phyloP scores from a whole-genome alignment of 2,329 filamentous ascomycete genomes.

The Tolypocladium ophioglossoides region DNA sequence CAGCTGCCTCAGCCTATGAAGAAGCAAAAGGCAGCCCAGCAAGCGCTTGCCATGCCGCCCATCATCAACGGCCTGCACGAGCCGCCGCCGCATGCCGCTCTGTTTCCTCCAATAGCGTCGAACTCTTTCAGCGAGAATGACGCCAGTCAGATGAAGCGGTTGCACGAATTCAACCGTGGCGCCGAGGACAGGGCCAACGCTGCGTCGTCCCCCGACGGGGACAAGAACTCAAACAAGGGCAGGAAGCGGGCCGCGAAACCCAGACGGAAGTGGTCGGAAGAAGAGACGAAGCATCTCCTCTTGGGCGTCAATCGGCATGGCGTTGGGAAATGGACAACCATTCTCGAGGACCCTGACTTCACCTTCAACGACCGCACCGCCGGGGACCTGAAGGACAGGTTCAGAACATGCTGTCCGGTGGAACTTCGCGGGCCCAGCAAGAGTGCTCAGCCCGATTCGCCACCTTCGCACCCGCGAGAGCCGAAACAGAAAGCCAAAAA shows the following conservation, averaged over 20 bases:
- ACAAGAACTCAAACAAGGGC: conserved; percentile 24
- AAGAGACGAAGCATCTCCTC: conserved; percentile 52
- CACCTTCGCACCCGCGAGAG: conserved; percentile 11
- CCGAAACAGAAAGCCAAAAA: conserved; percentile 30
- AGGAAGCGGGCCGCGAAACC: conserved; percentile 47
- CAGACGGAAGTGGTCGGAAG: conserved; percentile 53
- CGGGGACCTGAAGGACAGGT: conserved; percentile 55
- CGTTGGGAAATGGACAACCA: conserved; percentile 55
- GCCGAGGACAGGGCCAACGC: conserved; percentile 14
- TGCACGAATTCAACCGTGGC: conserved; percentile 30
- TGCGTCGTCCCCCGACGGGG: conserved; percentile 17
- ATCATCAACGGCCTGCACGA: conserved; percentile 56
- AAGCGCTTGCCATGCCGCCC: conserved; percentile 45
- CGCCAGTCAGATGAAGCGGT: conserved; percentile 26
- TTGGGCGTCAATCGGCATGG: conserved; percentile 52
- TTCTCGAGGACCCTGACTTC: conserved; percentile 50
- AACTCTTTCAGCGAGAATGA: conserved; percentile 41
- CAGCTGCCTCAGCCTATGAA: conserved; percentile 54
- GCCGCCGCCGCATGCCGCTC: conserved; percentile 47
- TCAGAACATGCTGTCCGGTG: conserved; percentile 53
- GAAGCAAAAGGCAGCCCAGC: conserved; percentile 50
- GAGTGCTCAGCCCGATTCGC: conserved; percentile 11
- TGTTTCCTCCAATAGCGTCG: conserved; percentile 54
- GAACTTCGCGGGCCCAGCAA: conserved; percentile 40
- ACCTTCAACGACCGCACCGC: conserved; percentile 50